phyloP scores from a whole-genome alignment of 177 flowering plant genomes.

The Vitis hybrid region DNA sequence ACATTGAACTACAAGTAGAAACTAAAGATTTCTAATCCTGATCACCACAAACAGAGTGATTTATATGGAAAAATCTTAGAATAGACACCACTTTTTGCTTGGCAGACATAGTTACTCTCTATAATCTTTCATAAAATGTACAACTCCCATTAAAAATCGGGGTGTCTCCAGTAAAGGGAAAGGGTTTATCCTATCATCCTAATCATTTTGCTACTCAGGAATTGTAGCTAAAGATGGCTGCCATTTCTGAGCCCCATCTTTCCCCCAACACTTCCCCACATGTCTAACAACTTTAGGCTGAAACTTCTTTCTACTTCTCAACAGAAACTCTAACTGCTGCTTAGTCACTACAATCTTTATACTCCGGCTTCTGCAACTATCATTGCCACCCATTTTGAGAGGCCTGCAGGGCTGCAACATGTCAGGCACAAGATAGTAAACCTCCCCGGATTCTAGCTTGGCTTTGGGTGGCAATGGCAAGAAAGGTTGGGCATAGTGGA shows the following conservation, averaged over 20 bases:
- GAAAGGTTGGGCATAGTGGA: slow-evolving; percentile 27
- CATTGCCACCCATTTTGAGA: slow-evolving; percentile 7
- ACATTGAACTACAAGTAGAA: too few relatives aligned
- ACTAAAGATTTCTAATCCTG: too few relatives aligned
- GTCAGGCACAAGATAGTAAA: slow-evolving; percentile 30
- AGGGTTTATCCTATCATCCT: neutral
- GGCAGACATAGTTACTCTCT: neutral
- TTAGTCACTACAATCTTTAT: slow-evolving; percentile 35
- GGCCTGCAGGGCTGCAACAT: slow-evolving; percentile 5
- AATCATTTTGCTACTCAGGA: slow-evolving; percentile 26
- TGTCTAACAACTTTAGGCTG: slow-evolving; percentile 2
- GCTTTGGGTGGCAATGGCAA: slow-evolving; percentile 20
- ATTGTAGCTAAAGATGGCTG: slow-evolving; percentile 34
- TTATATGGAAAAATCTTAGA: neutral
- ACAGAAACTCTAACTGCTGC: slow-evolving; percentile 33
- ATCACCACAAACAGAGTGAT: too few relatives aligned
- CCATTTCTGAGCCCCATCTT: slow-evolving; percentile 24
- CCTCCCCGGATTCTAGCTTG: slow-evolving; percentile 30
- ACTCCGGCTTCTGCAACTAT: slow-evolving; percentile 8
- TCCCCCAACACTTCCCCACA: neutral
- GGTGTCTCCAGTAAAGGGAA: neutral
- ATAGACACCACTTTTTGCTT: slow-evolving; percentile 1
- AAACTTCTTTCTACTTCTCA: slow-evolving; percentile 10
- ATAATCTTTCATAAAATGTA: neutral
- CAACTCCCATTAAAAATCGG: neutral